Conservation (phyloP, 2,329 filamentous ascomycete genomes). For the Paecilomyces dactylethromorphus region DNA sequence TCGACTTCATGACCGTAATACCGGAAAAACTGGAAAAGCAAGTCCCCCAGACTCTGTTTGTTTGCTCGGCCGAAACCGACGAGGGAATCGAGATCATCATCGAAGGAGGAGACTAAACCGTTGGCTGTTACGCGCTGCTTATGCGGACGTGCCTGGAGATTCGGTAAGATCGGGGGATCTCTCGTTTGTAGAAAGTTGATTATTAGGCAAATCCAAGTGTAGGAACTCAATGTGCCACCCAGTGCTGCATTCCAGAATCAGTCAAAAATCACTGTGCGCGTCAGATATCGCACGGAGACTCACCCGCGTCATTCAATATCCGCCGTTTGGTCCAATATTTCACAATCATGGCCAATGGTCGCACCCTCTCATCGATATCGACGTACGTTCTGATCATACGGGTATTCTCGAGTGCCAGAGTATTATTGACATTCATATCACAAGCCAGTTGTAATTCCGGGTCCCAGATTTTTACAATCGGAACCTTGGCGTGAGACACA, state of each 20-base stretch:
- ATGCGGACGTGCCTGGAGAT: slow-evolving; percentile 68
- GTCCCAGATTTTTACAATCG: slow-evolving; percentile 98
- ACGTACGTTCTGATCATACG: slow-evolving; percentile 98
- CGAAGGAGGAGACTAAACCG: slow-evolving; percentile 69
- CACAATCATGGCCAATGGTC: slow-evolving; percentile 90
- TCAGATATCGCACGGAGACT: slow-evolving; percentile 25
- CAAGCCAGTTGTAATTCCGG: slow-evolving; percentile 82
- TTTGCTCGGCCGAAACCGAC: slow-evolving; percentile 71
- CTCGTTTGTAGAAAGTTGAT: slow-evolving; percentile 91
- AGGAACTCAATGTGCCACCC: slow-evolving; percentile 91
- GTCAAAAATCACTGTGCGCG: slow-evolving; percentile 1
- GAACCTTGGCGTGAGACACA: slow-evolving; percentile 89
- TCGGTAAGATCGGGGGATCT: slow-evolving; percentile 74
- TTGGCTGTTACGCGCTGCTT: slow-evolving; percentile 56
- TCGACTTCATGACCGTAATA: slow-evolving; percentile 92
- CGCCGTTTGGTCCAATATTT: slow-evolving; percentile 95
- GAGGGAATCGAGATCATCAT: slow-evolving; percentile 74
- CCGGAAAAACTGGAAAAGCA: slow-evolving; percentile 94
- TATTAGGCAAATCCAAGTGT: slow-evolving; percentile 98
- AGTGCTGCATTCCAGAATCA: slow-evolving; percentile 54
- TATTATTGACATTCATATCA: slow-evolving; percentile 99
- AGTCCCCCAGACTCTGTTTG: slow-evolving; percentile 70
- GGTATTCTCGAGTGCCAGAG: slow-evolving; percentile 88
- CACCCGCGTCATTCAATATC: slow-evolving; percentile 93
- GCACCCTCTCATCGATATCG: slow-evolving; percentile 81